A percentile compares a stretch with the other conserved stretches of the same genome.
Evolutionary conservation across 169 alveolate species (phyloP).

Genomic region (Eimeria sp.): DNA sequence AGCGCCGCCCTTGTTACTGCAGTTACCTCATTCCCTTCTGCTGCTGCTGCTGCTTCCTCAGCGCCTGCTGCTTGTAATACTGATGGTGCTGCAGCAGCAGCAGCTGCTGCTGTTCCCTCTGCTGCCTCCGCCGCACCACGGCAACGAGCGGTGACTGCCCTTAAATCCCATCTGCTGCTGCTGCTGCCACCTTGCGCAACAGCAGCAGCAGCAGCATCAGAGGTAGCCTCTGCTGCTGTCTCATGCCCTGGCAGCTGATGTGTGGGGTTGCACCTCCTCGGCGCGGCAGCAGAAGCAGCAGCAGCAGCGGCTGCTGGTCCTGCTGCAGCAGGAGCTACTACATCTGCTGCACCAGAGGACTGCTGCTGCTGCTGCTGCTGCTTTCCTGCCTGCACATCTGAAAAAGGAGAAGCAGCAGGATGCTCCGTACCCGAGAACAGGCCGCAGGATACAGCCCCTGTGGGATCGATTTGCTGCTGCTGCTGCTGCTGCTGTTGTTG

Average conservation of each 20-base stretch:
- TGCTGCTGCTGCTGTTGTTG: constrained; percentile 63
- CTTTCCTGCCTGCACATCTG: constrained; percentile 23
- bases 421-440: constrained; percentile 60
- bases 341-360: background rate
- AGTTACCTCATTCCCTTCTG: background rate
- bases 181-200: constrained; percentile 31
- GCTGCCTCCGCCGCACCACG: background rate
- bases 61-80: background rate
- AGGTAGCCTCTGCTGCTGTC: constrained; percentile 31
- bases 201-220: constrained; percentile 23
- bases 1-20: background rate
- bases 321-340: background rate
- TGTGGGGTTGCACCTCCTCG: background rate
- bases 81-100: background rate
- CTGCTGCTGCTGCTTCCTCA: background rate
- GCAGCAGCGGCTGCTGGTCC: constrained; percentile 55
- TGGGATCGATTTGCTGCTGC: constrained; percentile 39
- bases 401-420: constrained; percentile 45
- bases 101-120: background rate
- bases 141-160: constrained; percentile 6
- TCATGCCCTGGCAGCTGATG: constrained; percentile 33
- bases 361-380: constrained; percentile 46
- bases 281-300: constrained; percentile 10
- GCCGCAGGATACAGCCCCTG: constrained; percentile 25
- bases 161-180: constrained; percentile 49